Evolutionary conservation across 345 rosid genomes (phyloP).

Genomic region (Streptanthus diversifolius): DNA sequence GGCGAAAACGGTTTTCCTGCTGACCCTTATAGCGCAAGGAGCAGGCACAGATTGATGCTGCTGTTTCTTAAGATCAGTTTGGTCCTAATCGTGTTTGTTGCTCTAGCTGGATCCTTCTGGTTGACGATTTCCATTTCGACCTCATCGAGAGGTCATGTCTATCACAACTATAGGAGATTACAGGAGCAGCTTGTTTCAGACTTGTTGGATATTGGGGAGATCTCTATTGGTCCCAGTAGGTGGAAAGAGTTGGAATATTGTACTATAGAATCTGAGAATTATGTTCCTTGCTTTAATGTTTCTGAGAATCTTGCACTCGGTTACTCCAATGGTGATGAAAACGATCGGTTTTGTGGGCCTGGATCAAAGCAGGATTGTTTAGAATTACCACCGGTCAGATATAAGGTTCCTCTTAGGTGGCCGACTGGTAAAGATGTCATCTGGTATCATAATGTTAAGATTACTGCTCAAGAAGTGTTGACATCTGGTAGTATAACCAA

Average conservation of each 20-base stretch:
- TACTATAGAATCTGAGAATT: slow-evolving; percentile 58
- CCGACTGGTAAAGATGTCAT: slow-evolving; percentile 93
- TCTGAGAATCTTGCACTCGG: slow-evolving; percentile 60
- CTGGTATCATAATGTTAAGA: slow-evolving; percentile 84
- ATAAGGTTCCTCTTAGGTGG: slow-evolving; percentile 93
- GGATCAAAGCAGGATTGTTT: slow-evolving; percentile 58
- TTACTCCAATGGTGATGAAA: slow-evolving; percentile 47
- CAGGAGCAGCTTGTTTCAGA: slow-evolving; percentile 89
- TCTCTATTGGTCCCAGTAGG: slow-evolving; percentile 70
- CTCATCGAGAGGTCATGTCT: slow-evolving; percentile 63
- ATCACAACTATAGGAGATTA: slow-evolving; percentile 74
- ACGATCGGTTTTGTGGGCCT: slow-evolving; percentile 63
- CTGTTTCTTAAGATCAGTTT: slow-evolving; percentile 67
- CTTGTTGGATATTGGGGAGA: slow-evolving; percentile 87
- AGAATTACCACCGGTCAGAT: slow-evolving; percentile 65
- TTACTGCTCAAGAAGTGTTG: slow-evolving; percentile 87
- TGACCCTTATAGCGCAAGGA: slow-evolving; percentile 60
- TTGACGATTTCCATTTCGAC: slow-evolving; percentile 84
- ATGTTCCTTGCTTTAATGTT: slow-evolving; percentile 81
- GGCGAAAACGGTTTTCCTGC: slow-evolving; percentile 61
- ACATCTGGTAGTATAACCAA: slow-evolving; percentile 94
- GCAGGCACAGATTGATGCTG: slow-evolving; percentile 55
- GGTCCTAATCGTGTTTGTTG: slow-evolving; percentile 56
- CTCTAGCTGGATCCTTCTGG: slow-evolving; percentile 84
- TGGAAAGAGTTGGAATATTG: slow-evolving; percentile 79